These are phyloP conservation scores for Karstenula rhodostoma DNA, from an alignment of 2,329 filamentous ascomycete genomes.

Conservation along the genomic window DNA sequence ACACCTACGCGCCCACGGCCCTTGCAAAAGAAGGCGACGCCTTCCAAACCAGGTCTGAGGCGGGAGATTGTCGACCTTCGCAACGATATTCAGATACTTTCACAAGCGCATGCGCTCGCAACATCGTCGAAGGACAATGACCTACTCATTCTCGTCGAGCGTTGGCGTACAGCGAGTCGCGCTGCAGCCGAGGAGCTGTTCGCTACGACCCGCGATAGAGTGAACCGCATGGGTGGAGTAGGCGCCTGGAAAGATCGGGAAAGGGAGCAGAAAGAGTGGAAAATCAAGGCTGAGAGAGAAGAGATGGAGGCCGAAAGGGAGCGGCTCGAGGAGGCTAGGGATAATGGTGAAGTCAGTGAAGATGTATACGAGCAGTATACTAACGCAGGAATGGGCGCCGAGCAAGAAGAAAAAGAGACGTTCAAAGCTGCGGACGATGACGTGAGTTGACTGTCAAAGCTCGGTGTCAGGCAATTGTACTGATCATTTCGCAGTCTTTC, in stretches of 20 bases:
- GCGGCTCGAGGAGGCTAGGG: conserved; percentile 53
- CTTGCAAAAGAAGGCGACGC: conserved; percentile 21
- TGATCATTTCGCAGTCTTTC: conserved; percentile 57
- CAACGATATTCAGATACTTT: conserved; percentile 51
- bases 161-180: conserved; percentile 69
- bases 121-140: conserved; percentile 59
- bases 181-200: conserved; percentile 74
- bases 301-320: conserved; percentile 51
- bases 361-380: conserved; percentile 57
- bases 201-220: conserved; percentile 64
- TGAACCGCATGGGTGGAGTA: conserved; percentile 70
- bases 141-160: conserved; percentile 63
- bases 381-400: conserved; percentile 44
- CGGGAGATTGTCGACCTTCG: conserved; percentile 45
- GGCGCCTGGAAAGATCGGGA: conserved; percentile 59
- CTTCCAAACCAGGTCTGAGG: conserved; percentile 35
- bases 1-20: conserved; percentile 20
- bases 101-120: conserved; percentile 50
- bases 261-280: conserved; percentile 42
- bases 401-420: conserved; percentile 52
- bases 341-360: conserved; percentile 52
- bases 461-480: neutral
- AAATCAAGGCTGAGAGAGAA: conserved; percentile 37
- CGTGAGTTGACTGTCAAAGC: conserved; percentile 38
- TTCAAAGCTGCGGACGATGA: conserved; percentile 47